Conservation (phyloP, 345 rosid genomes). For the Salix caprea region DNA sequence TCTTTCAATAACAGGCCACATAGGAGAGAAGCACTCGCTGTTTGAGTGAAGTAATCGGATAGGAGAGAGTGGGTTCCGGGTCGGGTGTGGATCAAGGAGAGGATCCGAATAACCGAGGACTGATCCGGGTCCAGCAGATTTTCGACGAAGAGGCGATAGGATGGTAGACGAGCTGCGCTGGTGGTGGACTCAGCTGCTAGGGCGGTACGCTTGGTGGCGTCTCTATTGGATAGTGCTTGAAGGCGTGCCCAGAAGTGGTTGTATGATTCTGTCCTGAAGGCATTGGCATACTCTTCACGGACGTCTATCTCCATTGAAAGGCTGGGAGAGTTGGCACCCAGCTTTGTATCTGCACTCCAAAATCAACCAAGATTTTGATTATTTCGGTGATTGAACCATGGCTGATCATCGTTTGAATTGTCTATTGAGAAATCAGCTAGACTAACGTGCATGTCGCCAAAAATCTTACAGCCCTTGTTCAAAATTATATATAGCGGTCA, state of each 20-base stretch:
- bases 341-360: slow-evolving; percentile 18
- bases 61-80: slow-evolving; percentile 34
- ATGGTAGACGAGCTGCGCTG: slow-evolving; percentile 58
- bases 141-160: slow-evolving; percentile 68
- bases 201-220: slow-evolving; percentile 11
- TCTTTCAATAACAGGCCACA: slow-evolving; percentile 52
- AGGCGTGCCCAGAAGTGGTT: slow-evolving; percentile 70
- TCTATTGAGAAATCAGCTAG: too few relatives aligned
- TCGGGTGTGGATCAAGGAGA: slow-evolving; percentile 23
- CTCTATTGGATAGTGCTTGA: slow-evolving; percentile 13
- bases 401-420: too few relatives aligned
- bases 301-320: slow-evolving; percentile 38
- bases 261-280: slow-evolving; percentile 83
- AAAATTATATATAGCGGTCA: too few relatives aligned
- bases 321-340: slow-evolving; percentile 6
- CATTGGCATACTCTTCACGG: slow-evolving; percentile 75
- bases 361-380: background rate
- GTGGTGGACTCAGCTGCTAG: slow-evolving; percentile 39
- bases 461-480: too few relatives aligned
- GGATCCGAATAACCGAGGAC: slow-evolving; percentile 32
- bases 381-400: too few relatives aligned
- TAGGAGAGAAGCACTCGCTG: slow-evolving; percentile 52
- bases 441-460: too few relatives aligned
- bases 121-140: slow-evolving; percentile 70
- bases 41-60: slow-evolving; percentile 49